These are phyloP conservation scores for Syzygium syzygioides DNA, from an alignment of 441 rosid species.

Conservation along the genomic window DNA sequence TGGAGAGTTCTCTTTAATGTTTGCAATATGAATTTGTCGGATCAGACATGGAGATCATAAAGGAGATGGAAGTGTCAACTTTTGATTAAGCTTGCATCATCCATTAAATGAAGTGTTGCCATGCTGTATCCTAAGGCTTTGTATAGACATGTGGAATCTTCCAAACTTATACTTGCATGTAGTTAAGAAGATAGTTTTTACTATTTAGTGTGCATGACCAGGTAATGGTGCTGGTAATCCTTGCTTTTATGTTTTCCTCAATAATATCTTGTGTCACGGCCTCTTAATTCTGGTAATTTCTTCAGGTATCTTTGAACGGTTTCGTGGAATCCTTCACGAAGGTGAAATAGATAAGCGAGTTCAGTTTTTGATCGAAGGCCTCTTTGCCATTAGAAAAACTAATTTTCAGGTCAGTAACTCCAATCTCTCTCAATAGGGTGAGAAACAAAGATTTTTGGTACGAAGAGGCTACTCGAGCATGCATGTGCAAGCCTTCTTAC, in stretches of 20 bases:
- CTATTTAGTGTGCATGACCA: neutral
- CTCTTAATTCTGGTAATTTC: neutral
- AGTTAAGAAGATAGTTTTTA: neutral
- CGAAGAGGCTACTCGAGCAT: neutral
- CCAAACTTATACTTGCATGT: neutral
- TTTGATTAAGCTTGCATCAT: neutral
- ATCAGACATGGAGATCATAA: neutral
- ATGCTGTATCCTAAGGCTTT: neutral
- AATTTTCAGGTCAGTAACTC: slow-evolving; percentile 62
- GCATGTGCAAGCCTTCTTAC: neutral
- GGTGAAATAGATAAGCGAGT: slow-evolving; percentile 95
- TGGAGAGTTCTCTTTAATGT: neutral
- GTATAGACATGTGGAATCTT: neutral
- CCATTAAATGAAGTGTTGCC: neutral
- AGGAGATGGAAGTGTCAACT: neutral
- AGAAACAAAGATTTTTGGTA: neutral
- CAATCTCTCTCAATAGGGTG: neutral
- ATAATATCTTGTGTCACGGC: neutral
- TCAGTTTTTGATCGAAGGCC: slow-evolving; percentile 82
- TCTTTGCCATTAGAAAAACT: slow-evolving; percentile 75
- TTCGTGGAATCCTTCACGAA: slow-evolving; percentile 89
- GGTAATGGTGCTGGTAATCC: neutral
- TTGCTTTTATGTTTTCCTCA: neutral
- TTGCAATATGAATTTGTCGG: neutral
- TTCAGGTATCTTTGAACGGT: slow-evolving; percentile 87